phyloP scores from a whole-genome alignment of 2,329 filamentous ascomycete species.

The Fusarium humuli region DNA sequence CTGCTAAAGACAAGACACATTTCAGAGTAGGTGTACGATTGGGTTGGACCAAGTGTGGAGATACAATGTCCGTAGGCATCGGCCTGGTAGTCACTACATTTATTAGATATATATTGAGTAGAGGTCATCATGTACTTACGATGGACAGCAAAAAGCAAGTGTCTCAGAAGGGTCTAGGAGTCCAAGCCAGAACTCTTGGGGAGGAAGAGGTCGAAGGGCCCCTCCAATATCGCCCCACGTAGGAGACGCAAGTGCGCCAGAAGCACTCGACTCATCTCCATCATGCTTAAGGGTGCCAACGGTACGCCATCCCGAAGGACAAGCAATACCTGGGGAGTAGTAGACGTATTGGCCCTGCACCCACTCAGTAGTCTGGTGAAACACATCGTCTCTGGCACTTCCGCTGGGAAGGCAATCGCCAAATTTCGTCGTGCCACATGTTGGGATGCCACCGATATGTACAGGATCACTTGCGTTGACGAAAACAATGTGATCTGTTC shows the following conservation, averaged over 20 bases:
- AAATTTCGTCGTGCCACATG: background rate
- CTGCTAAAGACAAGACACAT: background rate
- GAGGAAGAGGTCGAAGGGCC: background rate
- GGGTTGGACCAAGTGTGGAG: background rate
- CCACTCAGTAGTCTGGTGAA: background rate
- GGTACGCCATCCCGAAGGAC: constrained; percentile 44
- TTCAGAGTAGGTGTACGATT: background rate
- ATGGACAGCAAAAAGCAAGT: constrained; percentile 6
- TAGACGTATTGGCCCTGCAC: background rate
- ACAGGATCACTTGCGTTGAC: background rate
- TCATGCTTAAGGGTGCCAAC: constrained; percentile 29
- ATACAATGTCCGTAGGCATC: background rate
- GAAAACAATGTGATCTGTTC: background rate
- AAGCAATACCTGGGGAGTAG: constrained; percentile 17
- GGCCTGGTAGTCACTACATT: background rate
- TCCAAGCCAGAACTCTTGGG: constrained; percentile 1
- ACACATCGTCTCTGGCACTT: background rate
- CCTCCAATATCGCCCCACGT: background rate
- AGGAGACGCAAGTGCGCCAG: background rate
- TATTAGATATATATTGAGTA: background rate
- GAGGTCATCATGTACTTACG: background rate
- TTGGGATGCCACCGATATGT: background rate
- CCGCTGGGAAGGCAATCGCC: constrained; percentile 40
- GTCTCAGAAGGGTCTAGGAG: constrained; percentile 12
- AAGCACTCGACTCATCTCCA: background rate